Base-by-base conservation (phyloP, 2,329 filamentous ascomycete species). In the Sporothrix globosa region DNA sequence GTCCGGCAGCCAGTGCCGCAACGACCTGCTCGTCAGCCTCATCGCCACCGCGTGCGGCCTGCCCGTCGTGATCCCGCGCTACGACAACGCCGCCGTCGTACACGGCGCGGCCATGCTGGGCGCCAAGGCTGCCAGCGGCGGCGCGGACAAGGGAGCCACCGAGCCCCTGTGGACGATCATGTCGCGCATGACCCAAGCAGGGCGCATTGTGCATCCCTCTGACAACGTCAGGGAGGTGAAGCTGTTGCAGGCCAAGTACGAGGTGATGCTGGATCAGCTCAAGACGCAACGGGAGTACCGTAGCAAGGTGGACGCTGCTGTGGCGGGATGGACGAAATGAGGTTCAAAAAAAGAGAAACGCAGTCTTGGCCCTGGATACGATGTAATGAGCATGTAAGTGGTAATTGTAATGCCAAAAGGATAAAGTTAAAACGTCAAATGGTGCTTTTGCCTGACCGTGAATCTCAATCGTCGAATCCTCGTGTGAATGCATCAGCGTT, bases 31-130 rank as follows among this genome's bases (percentile, higher is more conserved):
- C 69, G 97, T 99, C 90, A 87, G 89, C 71, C 88, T 99, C 19
- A 91, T 99, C 76, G 93, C 96, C 17, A 96, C 94, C 0, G 91
- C 91, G 0, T 98, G 95, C 81, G 86, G 89, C 75, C 94, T 97
- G 90, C 95, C 95, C 1, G 95, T 99, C 24, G 83, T 97, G 50
- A 97, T 98, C 70, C 96, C 96, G 0, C 87, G 91, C 67, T 98
- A 99, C 77, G 93, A 97, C 71, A 92, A 97, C 78, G 95, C 95
- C 1, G 96, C 96, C 6, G 96, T 99, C 7, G 95, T 97, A 34
- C 94, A 98, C 78, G 96, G 96, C n/a, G 96, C 96, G 9, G 96
- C 96, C 70, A 99, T 99, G 95, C 86, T 99, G 30, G 96, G 96
- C 52, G 96, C 93, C 71, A 98, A 98, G 82, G 96, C 96, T n/a